Percentiles rank a stretch among this genome's conserved stretches.
Evolutionary conservation across 768 basidiomycete genomes (phyloP).

Genomic region (Leucogyrophana mollusca): DNA sequence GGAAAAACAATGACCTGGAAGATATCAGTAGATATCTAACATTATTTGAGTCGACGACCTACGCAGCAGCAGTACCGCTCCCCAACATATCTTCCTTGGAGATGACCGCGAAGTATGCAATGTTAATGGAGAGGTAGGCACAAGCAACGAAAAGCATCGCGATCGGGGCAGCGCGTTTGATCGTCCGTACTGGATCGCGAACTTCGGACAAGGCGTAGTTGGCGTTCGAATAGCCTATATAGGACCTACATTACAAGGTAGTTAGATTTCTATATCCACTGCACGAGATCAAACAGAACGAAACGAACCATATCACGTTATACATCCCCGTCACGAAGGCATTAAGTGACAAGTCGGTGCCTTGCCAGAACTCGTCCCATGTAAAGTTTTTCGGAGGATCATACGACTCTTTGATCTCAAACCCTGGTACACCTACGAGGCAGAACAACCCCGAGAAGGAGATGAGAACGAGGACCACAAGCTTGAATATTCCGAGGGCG

Average conservation of each 20-base stretch:
- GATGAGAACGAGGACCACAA: conserved; percentile 51
- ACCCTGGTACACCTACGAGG: conserved; percentile 47
- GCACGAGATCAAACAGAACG: neutral
- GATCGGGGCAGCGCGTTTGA: conserved; percentile 68
- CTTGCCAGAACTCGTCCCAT: conserved; percentile 65
- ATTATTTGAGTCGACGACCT: conserved; percentile 20
- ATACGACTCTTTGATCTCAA: conserved; percentile 49
- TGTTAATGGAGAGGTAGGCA: conserved; percentile 63
- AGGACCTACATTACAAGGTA: conserved; percentile 59
- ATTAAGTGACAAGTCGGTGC: conserved; percentile 52
- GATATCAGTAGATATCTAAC: neutral
- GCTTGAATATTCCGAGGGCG: conserved; percentile 57
- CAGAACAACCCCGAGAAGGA: conserved; percentile 55
- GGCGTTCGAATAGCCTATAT: conserved; percentile 70
- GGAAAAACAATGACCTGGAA: conserved; percentile 65
- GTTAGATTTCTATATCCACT: neutral
- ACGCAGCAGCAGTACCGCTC: conserved; percentile 72
- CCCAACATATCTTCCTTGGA: conserved; percentile 65
- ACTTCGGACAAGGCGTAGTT: conserved; percentile 76
- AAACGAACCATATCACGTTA: conserved; percentile 63
- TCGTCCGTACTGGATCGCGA: conserved; percentile 64
- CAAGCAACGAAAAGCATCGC: conserved; percentile 59
- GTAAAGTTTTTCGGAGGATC: conserved; percentile 55
- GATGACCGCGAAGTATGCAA: conserved; percentile 75
- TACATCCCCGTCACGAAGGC: conserved; percentile 65